Percentiles rank a stretch among this genome's conserved stretches.
These are phyloP conservation scores for Dioscorea cayenensis DNA, from an alignment of 116 monocot genomes.

Conservation along the genomic window DNA sequence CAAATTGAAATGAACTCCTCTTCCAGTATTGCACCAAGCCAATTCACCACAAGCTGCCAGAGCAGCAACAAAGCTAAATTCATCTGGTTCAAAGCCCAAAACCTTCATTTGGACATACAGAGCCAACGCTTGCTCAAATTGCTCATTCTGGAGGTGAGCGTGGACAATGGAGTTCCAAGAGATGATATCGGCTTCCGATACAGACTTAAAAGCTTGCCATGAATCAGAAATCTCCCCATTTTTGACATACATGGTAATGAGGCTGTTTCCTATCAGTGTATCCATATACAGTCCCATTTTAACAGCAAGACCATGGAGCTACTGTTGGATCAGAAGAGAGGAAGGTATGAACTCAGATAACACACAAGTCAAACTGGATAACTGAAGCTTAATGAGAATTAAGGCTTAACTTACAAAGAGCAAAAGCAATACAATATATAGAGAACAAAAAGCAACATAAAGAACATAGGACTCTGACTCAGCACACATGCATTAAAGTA, in stretches of 20 bases:
- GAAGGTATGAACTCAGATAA: too few species aligned
- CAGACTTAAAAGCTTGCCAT: slow-evolving; percentile 8
- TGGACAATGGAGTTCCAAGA: slow-evolving; percentile 45
- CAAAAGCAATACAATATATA: too few species aligned
- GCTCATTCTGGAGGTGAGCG: slow-evolving; percentile 21
- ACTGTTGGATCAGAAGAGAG: too few species aligned
- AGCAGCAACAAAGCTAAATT: slow-evolving; percentile 21
- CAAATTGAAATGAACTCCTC: slow-evolving; percentile 18
- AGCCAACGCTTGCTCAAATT: slow-evolving; percentile 14
- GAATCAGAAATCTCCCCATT: slow-evolving; percentile 8
- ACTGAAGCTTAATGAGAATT: too few species aligned
- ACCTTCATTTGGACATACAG: slow-evolving; percentile 19
- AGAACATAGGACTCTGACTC: too few species aligned
- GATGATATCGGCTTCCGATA: slow-evolving; percentile 22
- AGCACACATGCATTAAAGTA: too few species aligned
- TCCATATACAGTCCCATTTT: slow-evolving; percentile 17
- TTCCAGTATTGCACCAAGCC: slow-evolving; percentile 17
- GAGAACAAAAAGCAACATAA: too few species aligned
- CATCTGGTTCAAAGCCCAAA: slow-evolving; percentile 13
- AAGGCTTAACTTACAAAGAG: too few species aligned
- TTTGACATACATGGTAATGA: slow-evolving; percentile 29
- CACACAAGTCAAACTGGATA: too few species aligned
- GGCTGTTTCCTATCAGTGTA: slow-evolving; percentile 18
- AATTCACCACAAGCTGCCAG: slow-evolving; percentile 31
- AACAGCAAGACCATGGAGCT: slow-evolving; percentile 19